Evolutionary conservation across 768 basidiomycete species (phyloP).

Genomic region (Calocera viscosa): DNA sequence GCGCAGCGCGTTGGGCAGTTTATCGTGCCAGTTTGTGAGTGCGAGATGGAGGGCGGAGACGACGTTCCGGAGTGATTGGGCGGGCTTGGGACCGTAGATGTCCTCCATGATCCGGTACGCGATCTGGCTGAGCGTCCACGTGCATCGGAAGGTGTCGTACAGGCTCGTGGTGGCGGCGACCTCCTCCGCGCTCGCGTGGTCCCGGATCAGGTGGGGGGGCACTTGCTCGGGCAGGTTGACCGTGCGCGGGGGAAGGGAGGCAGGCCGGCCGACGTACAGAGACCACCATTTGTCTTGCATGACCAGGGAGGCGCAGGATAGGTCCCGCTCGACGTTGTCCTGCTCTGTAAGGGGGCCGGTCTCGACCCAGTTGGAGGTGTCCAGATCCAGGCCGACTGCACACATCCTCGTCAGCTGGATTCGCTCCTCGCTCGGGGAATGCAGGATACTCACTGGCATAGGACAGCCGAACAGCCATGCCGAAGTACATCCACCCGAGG

Average conservation of each 20-base stretch:
- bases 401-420: not conserved
- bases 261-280: slow-evolving; percentile 43
- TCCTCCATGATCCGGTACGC: slow-evolving; percentile 4
- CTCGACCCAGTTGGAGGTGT: not conserved
- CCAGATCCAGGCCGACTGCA: not conserved
- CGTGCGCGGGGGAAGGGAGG: not conserved
- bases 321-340: slow-evolving; percentile 2
- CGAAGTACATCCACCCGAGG: slow-evolving; percentile 36
- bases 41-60: not conserved
- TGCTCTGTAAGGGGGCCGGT: not conserved
- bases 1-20: not conserved
- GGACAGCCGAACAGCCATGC: slow-evolving; percentile 21
- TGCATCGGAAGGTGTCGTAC: slow-evolving; percentile 2
- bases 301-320: not conserved
- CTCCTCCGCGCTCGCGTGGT: not conserved
- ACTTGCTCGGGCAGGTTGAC: slow-evolving; percentile 1
- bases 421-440: not conserved
- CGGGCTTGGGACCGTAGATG: not conserved
- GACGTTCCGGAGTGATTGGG: not conserved
- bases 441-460: slow-evolving; percentile 33
- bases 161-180: not conserved
- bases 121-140: not conserved
- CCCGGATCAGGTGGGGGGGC: not conserved
- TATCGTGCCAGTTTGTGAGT: slow-evolving; percentile 4
- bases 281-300: slow-evolving; percentile 51